Evolutionary conservation across 768 basidiomycete species (phyloP).

Genomic region (Sarcodon aspratus): DNA sequence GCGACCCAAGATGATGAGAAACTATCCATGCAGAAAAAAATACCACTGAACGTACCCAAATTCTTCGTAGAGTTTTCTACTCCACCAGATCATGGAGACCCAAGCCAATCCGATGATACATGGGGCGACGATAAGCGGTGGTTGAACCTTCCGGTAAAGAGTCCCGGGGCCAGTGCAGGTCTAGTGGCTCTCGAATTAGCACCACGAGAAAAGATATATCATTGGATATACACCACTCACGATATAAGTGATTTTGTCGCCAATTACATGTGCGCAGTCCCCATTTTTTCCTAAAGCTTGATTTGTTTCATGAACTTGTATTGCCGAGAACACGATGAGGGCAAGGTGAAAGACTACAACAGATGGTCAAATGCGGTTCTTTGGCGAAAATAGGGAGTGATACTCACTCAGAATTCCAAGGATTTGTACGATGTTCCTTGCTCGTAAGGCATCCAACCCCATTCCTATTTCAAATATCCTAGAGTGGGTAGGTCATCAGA

Average conservation of each 20-base stretch:
- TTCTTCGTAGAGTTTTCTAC: slow-evolving; percentile 63
- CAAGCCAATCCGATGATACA: slow-evolving; percentile 57
- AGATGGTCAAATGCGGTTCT: neutral
- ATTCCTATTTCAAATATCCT: slow-evolving; percentile 75
- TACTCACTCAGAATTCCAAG: slow-evolving; percentile 56
- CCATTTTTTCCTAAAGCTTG: slow-evolving; percentile 4
- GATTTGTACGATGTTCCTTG: slow-evolving; percentile 72
- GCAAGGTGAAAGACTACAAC: slow-evolving; percentile 60
- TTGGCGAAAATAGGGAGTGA: neutral
- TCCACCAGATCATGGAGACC: slow-evolving; percentile 55
- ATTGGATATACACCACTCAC: too few species aligned
- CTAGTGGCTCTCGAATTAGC: slow-evolving; percentile 17
- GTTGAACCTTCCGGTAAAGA: slow-evolving; percentile 48
- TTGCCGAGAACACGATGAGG: slow-evolving; percentile 59
- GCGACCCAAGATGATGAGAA: neutral
- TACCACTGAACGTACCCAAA: slow-evolving; percentile 53
- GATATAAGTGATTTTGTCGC: neutral
- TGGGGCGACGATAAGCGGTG: slow-evolving; percentile 65
- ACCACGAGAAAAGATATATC: too few species aligned
- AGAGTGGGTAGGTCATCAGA: slow-evolving; percentile 1
- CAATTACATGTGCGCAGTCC: slow-evolving; percentile 35
- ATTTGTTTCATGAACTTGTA: slow-evolving; percentile 66
- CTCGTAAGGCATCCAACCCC: slow-evolving; percentile 71
- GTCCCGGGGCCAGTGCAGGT: slow-evolving; percentile 36
- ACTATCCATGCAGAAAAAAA: neutral